Conservation (phyloP, 352 stramenopile genomes). For the Pythium periplocum region DNA sequence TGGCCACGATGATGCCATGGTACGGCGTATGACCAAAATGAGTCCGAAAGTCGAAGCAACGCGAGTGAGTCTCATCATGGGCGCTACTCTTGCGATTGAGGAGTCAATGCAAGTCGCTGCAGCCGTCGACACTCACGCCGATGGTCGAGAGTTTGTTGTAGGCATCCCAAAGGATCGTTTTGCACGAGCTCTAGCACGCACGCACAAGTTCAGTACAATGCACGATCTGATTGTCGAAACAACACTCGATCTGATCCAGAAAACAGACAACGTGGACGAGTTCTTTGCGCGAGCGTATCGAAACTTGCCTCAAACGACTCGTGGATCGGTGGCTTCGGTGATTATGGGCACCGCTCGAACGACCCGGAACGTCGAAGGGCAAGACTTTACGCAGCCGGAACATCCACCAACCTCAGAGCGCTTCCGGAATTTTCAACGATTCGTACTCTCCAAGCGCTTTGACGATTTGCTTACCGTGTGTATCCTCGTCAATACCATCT, state of each 20-base stretch:
- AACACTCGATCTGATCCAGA: slow-evolving; percentile 59
- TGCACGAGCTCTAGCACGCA: slow-evolving; percentile 22
- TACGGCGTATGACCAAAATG: slow-evolving; percentile 36
- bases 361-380: neutral
- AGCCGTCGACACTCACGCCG: neutral
- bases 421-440: slow-evolving; percentile 22
- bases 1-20: slow-evolving; percentile 17
- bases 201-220: slow-evolving; percentile 45
- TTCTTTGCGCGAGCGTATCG: slow-evolving; percentile 19
- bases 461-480: slow-evolving; percentile 65
- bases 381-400: neutral
- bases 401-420: neutral
- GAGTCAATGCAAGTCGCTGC: slow-evolving; percentile 23
- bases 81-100: slow-evolving; percentile 70
- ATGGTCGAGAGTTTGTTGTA: neutral
- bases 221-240: slow-evolving; percentile 58
- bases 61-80: slow-evolving; percentile 80
- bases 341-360: neutral
- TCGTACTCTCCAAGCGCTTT: slow-evolving; percentile 70
- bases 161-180: neutral
- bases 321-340: slow-evolving; percentile 14
- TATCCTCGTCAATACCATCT: slow-evolving; percentile 63
- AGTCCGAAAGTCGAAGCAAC: slow-evolving; percentile 55
- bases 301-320: neutral
- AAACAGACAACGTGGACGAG: slow-evolving; percentile 22